Percentiles rank a stretch among this genome's conserved stretches.
These are phyloP conservation scores for Xanthoconium purpureum DNA, from an alignment of 768 basidiomycete species.

Conservation along the genomic window DNA sequence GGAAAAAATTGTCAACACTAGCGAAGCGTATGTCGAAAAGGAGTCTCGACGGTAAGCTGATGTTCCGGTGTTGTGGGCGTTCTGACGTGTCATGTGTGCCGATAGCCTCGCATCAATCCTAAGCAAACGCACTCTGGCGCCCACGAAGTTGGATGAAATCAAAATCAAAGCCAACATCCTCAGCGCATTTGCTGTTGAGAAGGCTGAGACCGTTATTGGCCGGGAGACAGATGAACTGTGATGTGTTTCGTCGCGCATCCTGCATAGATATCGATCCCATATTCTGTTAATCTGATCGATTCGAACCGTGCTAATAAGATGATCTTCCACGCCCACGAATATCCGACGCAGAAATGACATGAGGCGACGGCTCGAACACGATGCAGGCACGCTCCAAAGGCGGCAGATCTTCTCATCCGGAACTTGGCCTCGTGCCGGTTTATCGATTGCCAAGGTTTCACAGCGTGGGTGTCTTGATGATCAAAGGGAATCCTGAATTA, in stretches of 20 bases:
- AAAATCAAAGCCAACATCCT: conserved; percentile 90
- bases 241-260: conserved; percentile 10
- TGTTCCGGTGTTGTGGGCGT: background rate
- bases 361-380: conserved; percentile 22
- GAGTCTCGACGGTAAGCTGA: conserved; percentile 74
- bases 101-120: conserved; percentile 72
- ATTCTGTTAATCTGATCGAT: conserved; percentile 17
- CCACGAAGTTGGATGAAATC: conserved; percentile 86
- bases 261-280: conserved; percentile 12
- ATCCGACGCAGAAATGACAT: conserved; percentile 10
- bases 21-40: conserved; percentile 77
- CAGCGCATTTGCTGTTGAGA: conserved; percentile 48
- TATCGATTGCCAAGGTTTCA: conserved; percentile 19
- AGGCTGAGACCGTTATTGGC: conserved; percentile 34
- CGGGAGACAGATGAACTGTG: conserved; percentile 44
- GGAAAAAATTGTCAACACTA: conserved; percentile 75
- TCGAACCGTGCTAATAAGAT: conserved; percentile 15
- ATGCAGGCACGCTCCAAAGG: conserved; percentile 20
- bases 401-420: conserved; percentile 11
- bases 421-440: conserved; percentile 24
- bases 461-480: conserved; percentile 9
- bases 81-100: conserved; percentile 3
- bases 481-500: conserved; percentile 4
- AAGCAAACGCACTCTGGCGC: conserved; percentile 70
- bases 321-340: conserved; percentile 1